These are phyloP conservation scores for Paramarasmius palmivorus DNA, from an alignment of 1,284 basidiomycete genomes.

Conservation along the genomic window DNA sequence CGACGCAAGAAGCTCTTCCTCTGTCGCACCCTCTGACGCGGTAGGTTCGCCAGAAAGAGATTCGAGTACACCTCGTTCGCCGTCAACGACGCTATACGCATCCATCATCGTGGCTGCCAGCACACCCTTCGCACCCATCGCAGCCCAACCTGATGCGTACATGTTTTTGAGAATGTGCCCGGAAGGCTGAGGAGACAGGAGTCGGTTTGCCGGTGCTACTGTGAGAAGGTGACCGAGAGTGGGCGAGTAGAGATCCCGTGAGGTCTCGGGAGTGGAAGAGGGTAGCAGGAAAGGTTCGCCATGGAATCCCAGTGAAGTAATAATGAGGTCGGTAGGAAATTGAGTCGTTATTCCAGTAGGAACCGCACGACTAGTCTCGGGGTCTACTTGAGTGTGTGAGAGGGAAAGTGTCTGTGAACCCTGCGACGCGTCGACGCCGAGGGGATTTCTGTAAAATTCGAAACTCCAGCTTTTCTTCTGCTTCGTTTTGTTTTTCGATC, in stretches of 20 bases:
- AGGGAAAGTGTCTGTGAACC: background rate
- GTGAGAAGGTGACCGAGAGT: slow-evolving; percentile 56
- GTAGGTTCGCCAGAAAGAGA: slow-evolving; percentile 22
- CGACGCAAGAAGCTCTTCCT: slow-evolving; percentile 25
- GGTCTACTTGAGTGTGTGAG: slow-evolving; percentile 1
- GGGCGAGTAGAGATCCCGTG: slow-evolving; percentile 20
- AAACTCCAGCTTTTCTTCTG: slow-evolving; percentile 75
- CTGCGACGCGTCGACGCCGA: slow-evolving; percentile 37
- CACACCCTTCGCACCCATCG: slow-evolving; percentile 90
- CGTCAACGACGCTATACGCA: slow-evolving; percentile 80
- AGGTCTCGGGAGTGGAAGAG: background rate
- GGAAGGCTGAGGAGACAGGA: slow-evolving; percentile 36
- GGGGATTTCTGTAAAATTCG: slow-evolving; percentile 79
- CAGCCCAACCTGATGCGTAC: slow-evolving; percentile 96
- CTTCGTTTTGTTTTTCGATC: slow-evolving; percentile 54
- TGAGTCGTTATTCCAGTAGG: slow-evolving; percentile 1
- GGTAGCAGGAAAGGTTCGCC: slow-evolving; percentile 6
- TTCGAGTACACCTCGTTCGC: slow-evolving; percentile 56
- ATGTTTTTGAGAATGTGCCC: slow-evolving; percentile 52
- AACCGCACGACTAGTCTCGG: background rate
- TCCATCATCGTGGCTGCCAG: slow-evolving; percentile 94
- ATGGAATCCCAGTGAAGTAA: slow-evolving; percentile 10
- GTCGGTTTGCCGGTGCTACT: slow-evolving; percentile 47
- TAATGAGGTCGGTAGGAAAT: slow-evolving; percentile 26
- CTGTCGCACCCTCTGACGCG: slow-evolving; percentile 23